phyloP scores from a whole-genome alignment of 148 eudicot genomes.

The Pharnaceum exiguum region DNA sequence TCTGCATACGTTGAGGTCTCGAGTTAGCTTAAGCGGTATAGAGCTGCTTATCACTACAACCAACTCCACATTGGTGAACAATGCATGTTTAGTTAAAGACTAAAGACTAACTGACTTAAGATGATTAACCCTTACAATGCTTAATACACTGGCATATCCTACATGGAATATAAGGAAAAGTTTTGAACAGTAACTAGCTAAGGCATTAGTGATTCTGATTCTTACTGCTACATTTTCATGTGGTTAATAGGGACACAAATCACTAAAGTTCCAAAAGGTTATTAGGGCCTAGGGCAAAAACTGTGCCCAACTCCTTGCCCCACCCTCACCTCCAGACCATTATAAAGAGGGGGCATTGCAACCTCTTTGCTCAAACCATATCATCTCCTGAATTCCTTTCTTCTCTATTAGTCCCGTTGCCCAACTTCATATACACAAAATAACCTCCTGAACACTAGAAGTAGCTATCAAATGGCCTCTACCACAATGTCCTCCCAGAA shows the following conservation, averaged over 20 bases:
- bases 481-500: conserved; percentile 26
- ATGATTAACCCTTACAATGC: neutral
- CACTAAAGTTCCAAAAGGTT: conserved; percentile 23
- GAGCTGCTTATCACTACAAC: too few relatives aligned
- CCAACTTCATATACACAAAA: neutral
- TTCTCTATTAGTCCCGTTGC: neutral
- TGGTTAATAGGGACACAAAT: conserved; percentile 46
- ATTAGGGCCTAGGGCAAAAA: neutral
- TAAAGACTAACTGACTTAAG: too few relatives aligned
- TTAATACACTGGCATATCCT: too few relatives aligned
- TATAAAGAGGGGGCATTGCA: conserved; percentile 47
- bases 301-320: conserved; percentile 52
- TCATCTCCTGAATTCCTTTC: conserved; percentile 11
- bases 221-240: conserved; percentile 25
- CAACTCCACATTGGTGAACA: too few relatives aligned
- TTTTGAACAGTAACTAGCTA: conserved; percentile 9
- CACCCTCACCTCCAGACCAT: conserved; percentile 39
- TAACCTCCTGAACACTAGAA: neutral
- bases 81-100: too few relatives aligned
- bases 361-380: conserved; percentile 39
- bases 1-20: too few relatives aligned
- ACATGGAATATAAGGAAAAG: too few relatives aligned
- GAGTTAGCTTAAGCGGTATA: too few relatives aligned
- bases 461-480: conserved; percentile 29
- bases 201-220: conserved; percentile 37